Conservation (phyloP, 2,329 filamentous ascomycete genomes). For the Fusarium pseudocircinatum region DNA sequence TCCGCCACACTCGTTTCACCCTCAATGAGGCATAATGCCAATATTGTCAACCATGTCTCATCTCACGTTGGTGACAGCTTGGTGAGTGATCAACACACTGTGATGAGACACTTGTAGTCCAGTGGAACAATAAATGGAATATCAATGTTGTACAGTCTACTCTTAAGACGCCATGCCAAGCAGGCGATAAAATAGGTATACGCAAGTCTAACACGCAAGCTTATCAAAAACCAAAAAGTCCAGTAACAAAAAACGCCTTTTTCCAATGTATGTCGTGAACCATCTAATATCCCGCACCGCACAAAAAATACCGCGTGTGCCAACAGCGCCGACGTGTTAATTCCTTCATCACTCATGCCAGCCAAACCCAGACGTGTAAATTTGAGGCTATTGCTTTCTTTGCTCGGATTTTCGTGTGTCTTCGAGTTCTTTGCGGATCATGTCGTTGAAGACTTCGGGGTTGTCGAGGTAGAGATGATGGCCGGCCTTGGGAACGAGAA, state of each 20-base stretch:
- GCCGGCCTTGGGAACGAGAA: constrained; percentile 73
- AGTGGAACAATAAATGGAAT: neutral
- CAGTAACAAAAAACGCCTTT: constrained; percentile 28
- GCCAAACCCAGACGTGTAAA: neutral
- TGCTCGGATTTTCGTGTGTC: constrained; percentile 53
- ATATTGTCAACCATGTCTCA: too few species aligned
- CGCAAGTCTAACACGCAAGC: constrained; percentile 27
- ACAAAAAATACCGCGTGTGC: constrained; percentile 13
- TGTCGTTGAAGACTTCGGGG: constrained; percentile 65
- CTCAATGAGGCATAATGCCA: too few species aligned
- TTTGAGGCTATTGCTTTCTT: constrained; percentile 35
- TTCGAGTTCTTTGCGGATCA: constrained; percentile 63
- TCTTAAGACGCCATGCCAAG: constrained; percentile 2
- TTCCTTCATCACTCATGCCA: neutral
- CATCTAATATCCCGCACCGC: constrained; percentile 19
- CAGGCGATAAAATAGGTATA: constrained; percentile 32
- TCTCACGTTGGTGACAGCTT: too few species aligned
- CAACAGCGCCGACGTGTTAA: constrained; percentile 33
- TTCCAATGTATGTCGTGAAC: constrained; percentile 24
- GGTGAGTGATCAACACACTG: too few species aligned
- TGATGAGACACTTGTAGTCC: too few species aligned
- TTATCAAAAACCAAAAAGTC: neutral
- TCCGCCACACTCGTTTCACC: too few species aligned
- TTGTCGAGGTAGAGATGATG: constrained; percentile 71
- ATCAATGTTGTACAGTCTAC: constrained; percentile 27